Evolutionary conservation across 768 basidiomycete genomes (phyloP).

Genomic region (Pulveroboletus ravenelii): DNA sequence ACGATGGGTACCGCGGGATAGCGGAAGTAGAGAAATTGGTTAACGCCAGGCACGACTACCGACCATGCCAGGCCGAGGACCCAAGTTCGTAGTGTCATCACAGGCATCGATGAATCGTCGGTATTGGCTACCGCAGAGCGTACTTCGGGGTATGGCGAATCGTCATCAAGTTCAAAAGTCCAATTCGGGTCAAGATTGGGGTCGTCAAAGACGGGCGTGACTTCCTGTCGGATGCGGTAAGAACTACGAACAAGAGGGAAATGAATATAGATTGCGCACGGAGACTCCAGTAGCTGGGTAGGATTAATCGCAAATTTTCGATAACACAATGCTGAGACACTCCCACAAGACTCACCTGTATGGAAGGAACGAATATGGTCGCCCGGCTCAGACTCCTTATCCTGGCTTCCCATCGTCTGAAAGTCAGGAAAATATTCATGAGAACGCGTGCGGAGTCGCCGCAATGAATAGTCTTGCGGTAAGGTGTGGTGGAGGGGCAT

Average conservation of each 20-base stretch:
- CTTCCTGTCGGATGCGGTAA: neutral
- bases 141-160: conserved; percentile 72
- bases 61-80: conserved; percentile 67
- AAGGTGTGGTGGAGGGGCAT: conserved; percentile 19
- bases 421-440: conserved; percentile 9
- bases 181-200: conserved; percentile 24
- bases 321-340: neutral
- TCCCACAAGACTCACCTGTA: conserved; percentile 17
- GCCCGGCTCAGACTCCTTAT: conserved; percentile 21
- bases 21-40: conserved; percentile 77
- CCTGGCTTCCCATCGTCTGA: conserved; percentile 15
- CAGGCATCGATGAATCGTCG: conserved; percentile 61
- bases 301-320: neutral
- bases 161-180: conserved; percentile 40
- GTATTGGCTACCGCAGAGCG: conserved; percentile 66
- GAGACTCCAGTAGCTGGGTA: conserved; percentile 14
- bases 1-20: conserved; percentile 62
- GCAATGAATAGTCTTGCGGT: conserved; percentile 16
- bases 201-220: conserved; percentile 16
- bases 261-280: conserved; percentile 12
- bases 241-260: neutral
- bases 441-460: conserved; percentile 4
- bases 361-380: conserved; percentile 10
- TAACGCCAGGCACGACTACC: conserved; percentile 58
- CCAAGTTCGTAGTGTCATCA: conserved; percentile 65